Evolutionary conservation across 176 grass and related monocot species (phyloP), one percentile per base, ranked within the genome.

Genomic region (Aegilops umbellulata): DNA sequence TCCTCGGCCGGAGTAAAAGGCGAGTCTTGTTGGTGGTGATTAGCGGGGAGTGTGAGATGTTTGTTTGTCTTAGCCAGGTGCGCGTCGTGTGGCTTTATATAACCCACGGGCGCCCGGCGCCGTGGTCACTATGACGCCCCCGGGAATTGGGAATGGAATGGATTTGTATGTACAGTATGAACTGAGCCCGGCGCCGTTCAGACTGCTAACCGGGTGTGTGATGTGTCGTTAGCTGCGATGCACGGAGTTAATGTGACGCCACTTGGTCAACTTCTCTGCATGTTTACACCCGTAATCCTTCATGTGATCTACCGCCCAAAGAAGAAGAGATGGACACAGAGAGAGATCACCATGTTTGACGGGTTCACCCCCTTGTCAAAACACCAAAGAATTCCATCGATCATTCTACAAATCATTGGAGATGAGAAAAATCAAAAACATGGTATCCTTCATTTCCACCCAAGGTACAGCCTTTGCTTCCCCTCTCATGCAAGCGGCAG

Each of bases 11-110:
- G 36, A 78, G 35, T 0, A 55, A 30, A 41, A 12, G 14, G 16
- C 2, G 7, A 2, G 9, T 2, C 6, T 58, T 35, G 30, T 8
- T 68, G 30, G 16, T 38, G 17, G 9, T 60, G 58, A 72, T 13
- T 41, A 84, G 57, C 14, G 81, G 12, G 44, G 44, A 47, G 44
- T 8, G 64, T 67, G 74, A 34, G 14, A 64, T 66, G 60, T 23
- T 24, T 4, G 22, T 62, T 22, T 38, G 23, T 38, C 2, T 8
- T n/a, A 55, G 30, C 15, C 31, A 44, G 34, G 27, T 6, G 36
- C 5, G 44, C 10, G 8, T 38, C 22, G 3, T 55, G 44, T 70
- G 86, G 86, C 11, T 71, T 82, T 91, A 82, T 88, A 91, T 85
- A 91, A 57, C 69, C 85, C 36, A 30, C 25, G 44, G n/a, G 15